These are phyloP conservation scores for Coniochaeta hoffmannii DNA, from an alignment of 2,329 filamentous ascomycete species.

Conservation along the genomic window DNA sequence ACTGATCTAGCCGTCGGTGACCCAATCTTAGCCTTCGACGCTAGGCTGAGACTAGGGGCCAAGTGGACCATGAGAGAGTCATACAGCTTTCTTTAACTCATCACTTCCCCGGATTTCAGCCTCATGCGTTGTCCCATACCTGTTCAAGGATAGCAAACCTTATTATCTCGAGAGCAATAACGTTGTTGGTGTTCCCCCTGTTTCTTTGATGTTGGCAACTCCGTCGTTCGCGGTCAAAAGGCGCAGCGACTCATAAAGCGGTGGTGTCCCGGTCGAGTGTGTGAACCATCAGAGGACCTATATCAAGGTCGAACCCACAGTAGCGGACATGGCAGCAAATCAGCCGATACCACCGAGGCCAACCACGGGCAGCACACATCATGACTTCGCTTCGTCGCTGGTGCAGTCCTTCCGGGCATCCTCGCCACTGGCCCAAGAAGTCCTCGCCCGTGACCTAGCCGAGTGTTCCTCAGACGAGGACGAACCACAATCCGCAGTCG, in stretches of 20 bases:
- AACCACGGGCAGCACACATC: not conserved
- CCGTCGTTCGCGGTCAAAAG: not conserved
- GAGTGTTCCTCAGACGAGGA: constrained; percentile 53
- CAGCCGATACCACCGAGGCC: not conserved
- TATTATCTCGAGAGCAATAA: not conserved
- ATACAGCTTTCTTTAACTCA: not conserved
- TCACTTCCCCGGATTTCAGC: not conserved
- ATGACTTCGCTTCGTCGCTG: constrained; percentile 2
- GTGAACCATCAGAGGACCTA: too few species aligned
- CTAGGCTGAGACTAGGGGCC: not conserved
- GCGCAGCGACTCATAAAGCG: not conserved
- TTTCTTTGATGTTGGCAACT: not conserved
- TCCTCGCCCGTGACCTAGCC: constrained; percentile 59
- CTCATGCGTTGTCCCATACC: not conserved
- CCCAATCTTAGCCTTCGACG: not conserved
- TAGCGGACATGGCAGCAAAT: not conserved
- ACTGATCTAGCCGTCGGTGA: not conserved
- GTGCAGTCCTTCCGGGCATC: constrained; percentile 42
- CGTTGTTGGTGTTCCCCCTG: not conserved
- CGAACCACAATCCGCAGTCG: constrained; percentile 13
- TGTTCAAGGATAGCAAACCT: not conserved
- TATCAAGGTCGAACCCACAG: not conserved
- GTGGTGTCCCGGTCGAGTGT: too few species aligned
- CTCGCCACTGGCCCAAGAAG: constrained; percentile 60
- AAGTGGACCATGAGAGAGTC: not conserved